phyloP scores from a whole-genome alignment of 1,139 yeast species.

The Magnusiomyces magnusii region DNA sequence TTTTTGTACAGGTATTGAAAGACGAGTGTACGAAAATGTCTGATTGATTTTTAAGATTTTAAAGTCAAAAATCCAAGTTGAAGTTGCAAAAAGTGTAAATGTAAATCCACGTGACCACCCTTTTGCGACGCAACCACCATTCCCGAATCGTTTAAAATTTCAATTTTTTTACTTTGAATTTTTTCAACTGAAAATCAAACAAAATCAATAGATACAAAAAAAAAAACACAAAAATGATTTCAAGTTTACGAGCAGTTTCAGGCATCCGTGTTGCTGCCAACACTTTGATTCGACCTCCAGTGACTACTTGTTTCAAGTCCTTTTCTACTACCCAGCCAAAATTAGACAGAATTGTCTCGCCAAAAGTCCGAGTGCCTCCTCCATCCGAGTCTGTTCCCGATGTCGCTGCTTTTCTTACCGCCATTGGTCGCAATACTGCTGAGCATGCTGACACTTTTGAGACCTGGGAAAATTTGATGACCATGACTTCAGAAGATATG shows the following conservation, averaged over 20 bases:
- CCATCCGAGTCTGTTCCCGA: constrained; percentile 57
- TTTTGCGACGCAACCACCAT: too few relatives aligned
- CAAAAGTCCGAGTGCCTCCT: constrained; percentile 31
- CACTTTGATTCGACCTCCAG: background rate
- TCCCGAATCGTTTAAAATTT: too few relatives aligned
- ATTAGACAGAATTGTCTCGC: constrained; percentile 6
- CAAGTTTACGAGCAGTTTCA: background rate
- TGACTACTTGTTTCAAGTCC: background rate
- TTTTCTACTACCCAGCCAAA: constrained; percentile 7
- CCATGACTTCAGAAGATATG: constrained; percentile 47
- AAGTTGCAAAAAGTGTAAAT: too few relatives aligned
- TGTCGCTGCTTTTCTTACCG: constrained; percentile 58
- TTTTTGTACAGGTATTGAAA: too few relatives aligned
- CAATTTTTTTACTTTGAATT: too few relatives aligned
- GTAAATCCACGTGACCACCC: too few relatives aligned
- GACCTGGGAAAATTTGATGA: constrained; percentile 62
- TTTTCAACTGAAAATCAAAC: too few relatives aligned
- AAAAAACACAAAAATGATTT: background rate
- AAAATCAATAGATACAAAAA: background rate
- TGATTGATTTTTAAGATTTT: too few relatives aligned
- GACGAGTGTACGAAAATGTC: too few relatives aligned
- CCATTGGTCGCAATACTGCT: constrained; percentile 65
- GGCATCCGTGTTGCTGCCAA: background rate
- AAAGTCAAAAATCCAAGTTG: too few relatives aligned
- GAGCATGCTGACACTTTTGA: constrained; percentile 71